Evolutionary conservation across 2,329 filamentous ascomycete species (phyloP).

Genomic region (Fusarium siculi): DNA sequence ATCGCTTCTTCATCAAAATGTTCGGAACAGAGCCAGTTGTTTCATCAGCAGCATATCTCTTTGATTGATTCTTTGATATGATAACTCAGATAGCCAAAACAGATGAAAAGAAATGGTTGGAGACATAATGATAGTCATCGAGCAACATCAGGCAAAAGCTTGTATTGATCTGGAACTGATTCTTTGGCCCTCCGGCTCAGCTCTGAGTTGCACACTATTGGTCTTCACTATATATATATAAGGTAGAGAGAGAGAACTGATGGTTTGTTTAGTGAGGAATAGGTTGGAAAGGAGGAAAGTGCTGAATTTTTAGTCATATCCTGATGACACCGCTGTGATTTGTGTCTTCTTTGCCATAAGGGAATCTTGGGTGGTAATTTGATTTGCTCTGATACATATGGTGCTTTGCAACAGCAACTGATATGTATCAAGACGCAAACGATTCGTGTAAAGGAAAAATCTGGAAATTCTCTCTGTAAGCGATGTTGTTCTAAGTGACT

Average conservation of each 20-base stretch:
- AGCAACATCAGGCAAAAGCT: neutral
- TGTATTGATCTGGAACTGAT: neutral
- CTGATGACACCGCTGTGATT: neutral
- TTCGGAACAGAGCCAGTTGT: neutral
- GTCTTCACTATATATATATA: neutral
- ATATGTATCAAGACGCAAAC: too few relatives aligned
- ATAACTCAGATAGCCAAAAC: neutral
- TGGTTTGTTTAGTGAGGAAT: neutral
- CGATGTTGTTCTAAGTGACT: neutral
- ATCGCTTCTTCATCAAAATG: neutral
- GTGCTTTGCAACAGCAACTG: neutral
- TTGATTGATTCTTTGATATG: neutral
- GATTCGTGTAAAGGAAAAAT: neutral
- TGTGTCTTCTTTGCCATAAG: neutral
- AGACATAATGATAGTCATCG: neutral
- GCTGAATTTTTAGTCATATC: neutral
- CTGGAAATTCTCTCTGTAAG: neutral
- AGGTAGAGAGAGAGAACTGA: neutral
- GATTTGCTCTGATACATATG: too few relatives aligned
- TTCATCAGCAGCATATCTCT: neutral
- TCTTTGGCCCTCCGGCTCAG: neutral
- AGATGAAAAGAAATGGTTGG: neutral
- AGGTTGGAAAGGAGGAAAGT: neutral
- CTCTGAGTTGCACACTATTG: neutral
- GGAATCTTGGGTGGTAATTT: neutral